Conservation (phyloP, 1,139 yeast species). For the Lodderomyces orthopsilosis region DNA sequence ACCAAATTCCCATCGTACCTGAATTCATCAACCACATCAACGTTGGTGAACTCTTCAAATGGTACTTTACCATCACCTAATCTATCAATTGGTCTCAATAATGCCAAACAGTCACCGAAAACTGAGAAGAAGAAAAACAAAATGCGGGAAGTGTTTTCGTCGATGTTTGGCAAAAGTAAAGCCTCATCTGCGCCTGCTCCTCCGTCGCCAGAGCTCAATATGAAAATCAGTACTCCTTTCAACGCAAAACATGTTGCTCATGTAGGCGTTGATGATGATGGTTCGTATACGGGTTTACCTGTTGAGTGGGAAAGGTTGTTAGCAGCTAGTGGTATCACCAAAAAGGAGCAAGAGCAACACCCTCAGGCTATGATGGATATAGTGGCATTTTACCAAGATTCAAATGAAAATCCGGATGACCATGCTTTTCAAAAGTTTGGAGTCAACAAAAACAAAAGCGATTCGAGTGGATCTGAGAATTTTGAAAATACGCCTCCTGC, state of each 20-base stretch:
- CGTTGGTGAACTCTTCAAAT: slow-evolving; percentile 1
- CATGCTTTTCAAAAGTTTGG: slow-evolving; percentile 78
- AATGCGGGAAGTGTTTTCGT: slow-evolving; percentile 40
- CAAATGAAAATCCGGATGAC: slow-evolving; percentile 59
- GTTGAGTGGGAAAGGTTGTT: slow-evolving; percentile 86
- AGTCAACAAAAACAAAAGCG: slow-evolving; percentile 21
- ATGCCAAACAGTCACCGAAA: slow-evolving; percentile 10
- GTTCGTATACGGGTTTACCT: slow-evolving; percentile 88
- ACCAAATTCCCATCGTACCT: slow-evolving; percentile 4
- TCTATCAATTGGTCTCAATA: slow-evolving; percentile 23
- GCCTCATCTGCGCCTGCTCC: slow-evolving; percentile 12
- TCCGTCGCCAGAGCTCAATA: slow-evolving; percentile 32
- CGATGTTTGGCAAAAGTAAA: slow-evolving; percentile 39
- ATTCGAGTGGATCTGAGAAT: slow-evolving; percentile 15
- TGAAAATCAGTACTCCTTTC: slow-evolving; percentile 84
- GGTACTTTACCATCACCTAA: slow-evolving; percentile 26
- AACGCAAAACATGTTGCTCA: slow-evolving; percentile 90
- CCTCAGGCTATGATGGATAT: slow-evolving; percentile 95
- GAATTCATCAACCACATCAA: slow-evolving; percentile 3
- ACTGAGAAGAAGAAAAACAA: slow-evolving; percentile 30
- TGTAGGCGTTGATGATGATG: slow-evolving; percentile 87
- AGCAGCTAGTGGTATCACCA: slow-evolving; percentile 82
- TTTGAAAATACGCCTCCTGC: slow-evolving; percentile 28
- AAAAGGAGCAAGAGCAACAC: slow-evolving; percentile 80
- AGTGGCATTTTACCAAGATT: slow-evolving; percentile 80